phyloP scores from a whole-genome alignment of 2,329 filamentous ascomycete species.

The Ceratocystis alfenasii region DNA sequence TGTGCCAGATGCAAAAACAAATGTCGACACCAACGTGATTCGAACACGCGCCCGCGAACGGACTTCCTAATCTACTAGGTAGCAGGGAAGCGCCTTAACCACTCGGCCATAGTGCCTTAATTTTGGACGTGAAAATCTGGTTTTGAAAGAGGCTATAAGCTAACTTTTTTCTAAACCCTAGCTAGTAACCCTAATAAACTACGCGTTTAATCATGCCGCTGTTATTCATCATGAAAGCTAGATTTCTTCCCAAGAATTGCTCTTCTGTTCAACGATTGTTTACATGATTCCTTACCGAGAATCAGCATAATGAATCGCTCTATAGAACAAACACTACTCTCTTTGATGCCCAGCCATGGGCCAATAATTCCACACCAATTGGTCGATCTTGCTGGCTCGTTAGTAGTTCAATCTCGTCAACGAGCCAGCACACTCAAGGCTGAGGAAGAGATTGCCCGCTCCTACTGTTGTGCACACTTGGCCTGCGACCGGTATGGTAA shows the following conservation, averaged over 20 bases:
- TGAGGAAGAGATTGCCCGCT: slow-evolving; percentile 77
- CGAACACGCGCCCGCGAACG: slow-evolving; percentile 20
- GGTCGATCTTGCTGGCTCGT: slow-evolving; percentile 55
- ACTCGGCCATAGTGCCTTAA: slow-evolving; percentile 19
- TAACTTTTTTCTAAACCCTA: background rate
- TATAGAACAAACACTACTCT: slow-evolving; percentile 60
- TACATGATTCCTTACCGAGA: background rate
- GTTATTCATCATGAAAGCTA: too few species aligned
- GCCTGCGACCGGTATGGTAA: slow-evolving; percentile 64
- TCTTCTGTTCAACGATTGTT: background rate
- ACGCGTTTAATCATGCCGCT: background rate
- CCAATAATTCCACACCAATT: slow-evolving; percentile 56
- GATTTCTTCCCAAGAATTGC: too few species aligned
- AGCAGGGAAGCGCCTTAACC: slow-evolving; percentile 22
- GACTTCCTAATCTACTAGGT: slow-evolving; percentile 11
- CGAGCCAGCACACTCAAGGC: slow-evolving; percentile 65
- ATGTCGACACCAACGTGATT: slow-evolving; percentile 21
- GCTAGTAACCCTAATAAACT: background rate
- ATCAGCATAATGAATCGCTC: slow-evolving; percentile 54
- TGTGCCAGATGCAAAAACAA: background rate
- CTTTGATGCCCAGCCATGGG: slow-evolving; percentile 60
- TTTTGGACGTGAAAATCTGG: accelerated
- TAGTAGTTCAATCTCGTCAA: slow-evolving; percentile 69
- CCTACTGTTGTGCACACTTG: slow-evolving; percentile 75
- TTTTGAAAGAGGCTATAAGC: background rate